Conservation (phyloP, 1,139 yeast genomes). For the Kodamaea anthophila region DNA sequence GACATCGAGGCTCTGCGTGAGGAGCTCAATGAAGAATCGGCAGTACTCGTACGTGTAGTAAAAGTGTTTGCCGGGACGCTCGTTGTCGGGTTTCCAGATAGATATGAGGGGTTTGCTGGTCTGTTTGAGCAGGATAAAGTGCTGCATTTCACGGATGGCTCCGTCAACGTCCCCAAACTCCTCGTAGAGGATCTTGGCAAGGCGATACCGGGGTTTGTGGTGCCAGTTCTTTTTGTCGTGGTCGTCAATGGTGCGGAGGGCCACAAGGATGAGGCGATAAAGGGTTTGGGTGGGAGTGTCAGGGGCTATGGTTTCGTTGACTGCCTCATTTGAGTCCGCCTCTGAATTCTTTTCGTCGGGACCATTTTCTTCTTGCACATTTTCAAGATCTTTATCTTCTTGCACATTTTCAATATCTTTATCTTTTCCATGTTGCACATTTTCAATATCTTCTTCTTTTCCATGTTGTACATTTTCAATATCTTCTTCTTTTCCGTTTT, state of each 20-base stretch:
- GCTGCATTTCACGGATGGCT: conserved; percentile 62
- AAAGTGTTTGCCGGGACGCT: conserved; percentile 91
- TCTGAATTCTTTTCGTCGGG: not conserved
- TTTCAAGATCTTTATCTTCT: not conserved
- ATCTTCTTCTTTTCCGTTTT: not conserved
- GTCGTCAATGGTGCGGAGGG: conserved; percentile 33
- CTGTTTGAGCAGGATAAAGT: conserved; percentile 59
- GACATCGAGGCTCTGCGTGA: conserved; percentile 51
- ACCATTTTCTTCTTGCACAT: not conserved
- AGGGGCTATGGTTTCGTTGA: not conserved
- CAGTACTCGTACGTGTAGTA: conserved; percentile 70
- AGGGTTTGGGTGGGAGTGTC: conserved; percentile 8
- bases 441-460: not conserved
- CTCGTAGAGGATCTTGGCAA: conserved; percentile 58
- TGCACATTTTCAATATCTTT: not conserved
- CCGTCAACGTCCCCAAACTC: conserved; percentile 45
- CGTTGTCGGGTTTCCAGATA: conserved; percentile 91
- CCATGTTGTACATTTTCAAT: no score
- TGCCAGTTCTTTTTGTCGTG: conserved; percentile 89
- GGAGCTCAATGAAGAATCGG: conserved; percentile 52
- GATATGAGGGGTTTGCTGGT: conserved; percentile 68
- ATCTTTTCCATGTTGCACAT: not conserved
- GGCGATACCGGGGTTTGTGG: conserved; percentile 72
- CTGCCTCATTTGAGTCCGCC: not conserved
- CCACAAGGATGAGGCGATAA: conserved; percentile 18